These are phyloP conservation scores for Neospora caninum DNA, from an alignment of 169 alveolate genomes.

Conservation along the genomic window DNA sequence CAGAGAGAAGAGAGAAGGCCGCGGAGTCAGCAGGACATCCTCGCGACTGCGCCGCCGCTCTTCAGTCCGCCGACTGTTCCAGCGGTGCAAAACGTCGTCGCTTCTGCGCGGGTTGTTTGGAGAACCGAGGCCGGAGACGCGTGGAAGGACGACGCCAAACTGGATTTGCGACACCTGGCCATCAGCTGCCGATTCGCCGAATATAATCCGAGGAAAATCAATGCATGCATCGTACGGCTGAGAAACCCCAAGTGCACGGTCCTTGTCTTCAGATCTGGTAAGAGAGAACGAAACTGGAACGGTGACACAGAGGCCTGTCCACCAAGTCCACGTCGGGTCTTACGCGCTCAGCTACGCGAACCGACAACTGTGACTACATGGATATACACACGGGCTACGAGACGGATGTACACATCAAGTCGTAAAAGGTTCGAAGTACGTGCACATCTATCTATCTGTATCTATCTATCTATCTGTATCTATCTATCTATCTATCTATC, in stretches of 20 bases:
- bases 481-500: neutral
- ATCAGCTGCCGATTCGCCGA: conserved; percentile 88
- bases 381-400: too few relatives aligned
- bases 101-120: conserved; percentile 5
- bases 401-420: too few relatives aligned
- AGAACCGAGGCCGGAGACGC: neutral
- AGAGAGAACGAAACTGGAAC: neutral
- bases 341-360: too few relatives aligned
- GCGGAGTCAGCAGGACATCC: neutral
- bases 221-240: conserved; percentile 91
- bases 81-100: conserved; percentile 22
- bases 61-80: conserved; percentile 11
- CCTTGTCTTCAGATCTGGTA: conserved; percentile 71
- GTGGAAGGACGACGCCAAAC: neutral
- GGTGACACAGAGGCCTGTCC: too few relatives aligned
- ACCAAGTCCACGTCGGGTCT: too few relatives aligned
- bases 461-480: neutral
- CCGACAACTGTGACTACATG: too few relatives aligned
- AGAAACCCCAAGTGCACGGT: conserved; percentile 93
- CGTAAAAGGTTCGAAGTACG: too few relatives aligned
- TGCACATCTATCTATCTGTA: neutral
- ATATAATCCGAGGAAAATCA: conserved; percentile 90
- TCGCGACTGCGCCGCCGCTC: neutral
- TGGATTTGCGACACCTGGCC: conserved; percentile 86
- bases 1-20: neutral